Percentiles rank a stretch among this genome's conserved stretches.
Conservation (phyloP, 805 yeast species). For the Schizosaccharomyces japonicus region DNA sequence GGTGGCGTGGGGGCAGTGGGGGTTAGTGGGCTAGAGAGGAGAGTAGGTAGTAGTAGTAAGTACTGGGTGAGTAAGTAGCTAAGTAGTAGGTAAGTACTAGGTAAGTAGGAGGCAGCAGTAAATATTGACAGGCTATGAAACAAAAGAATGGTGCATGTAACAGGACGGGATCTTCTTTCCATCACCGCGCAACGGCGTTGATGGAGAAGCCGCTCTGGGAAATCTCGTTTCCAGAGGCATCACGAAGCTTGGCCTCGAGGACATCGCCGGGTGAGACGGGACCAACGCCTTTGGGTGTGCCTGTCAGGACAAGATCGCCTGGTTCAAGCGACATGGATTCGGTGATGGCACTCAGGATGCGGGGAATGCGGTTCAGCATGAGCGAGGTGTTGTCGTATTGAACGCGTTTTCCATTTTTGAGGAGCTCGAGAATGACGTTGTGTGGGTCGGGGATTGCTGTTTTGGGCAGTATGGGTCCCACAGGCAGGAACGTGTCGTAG, state of each 20-base stretch:
- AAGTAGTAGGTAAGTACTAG: too few species aligned
- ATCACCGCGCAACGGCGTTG: neutral
- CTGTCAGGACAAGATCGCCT: slow-evolving; percentile 80
- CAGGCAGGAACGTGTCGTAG: slow-evolving; percentile 81
- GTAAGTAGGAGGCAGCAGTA: too few species aligned
- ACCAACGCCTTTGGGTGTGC: slow-evolving; percentile 98
- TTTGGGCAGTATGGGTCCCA: slow-evolving; percentile 46
- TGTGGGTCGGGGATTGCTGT: slow-evolving; percentile 46
- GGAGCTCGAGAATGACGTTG: slow-evolving; percentile 35
- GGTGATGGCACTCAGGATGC: slow-evolving; percentile 57
- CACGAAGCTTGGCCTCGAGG: slow-evolving; percentile 36
- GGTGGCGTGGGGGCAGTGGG: too few species aligned
- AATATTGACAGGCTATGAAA: too few species aligned
- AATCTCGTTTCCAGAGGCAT: slow-evolving; percentile 31
- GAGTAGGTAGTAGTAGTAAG: too few species aligned
- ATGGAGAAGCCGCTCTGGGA: slow-evolving; percentile 12
- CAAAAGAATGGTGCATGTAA: too few species aligned
- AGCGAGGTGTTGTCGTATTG: slow-evolving; percentile 39
- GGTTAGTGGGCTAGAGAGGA: too few species aligned
- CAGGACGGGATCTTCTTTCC: too few species aligned
- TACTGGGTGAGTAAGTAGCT: too few species aligned
- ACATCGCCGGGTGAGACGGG: slow-evolving; percentile 53
- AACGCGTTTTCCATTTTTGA: slow-evolving; percentile 41
- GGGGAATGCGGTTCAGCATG: slow-evolving; percentile 75
- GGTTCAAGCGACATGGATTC: slow-evolving; percentile 73